A percentile compares a stretch with the other conserved stretches of the same genome.
Conservation (phyloP, 1,284 basidiomycete genomes). For the Ustilago curta region DNA sequence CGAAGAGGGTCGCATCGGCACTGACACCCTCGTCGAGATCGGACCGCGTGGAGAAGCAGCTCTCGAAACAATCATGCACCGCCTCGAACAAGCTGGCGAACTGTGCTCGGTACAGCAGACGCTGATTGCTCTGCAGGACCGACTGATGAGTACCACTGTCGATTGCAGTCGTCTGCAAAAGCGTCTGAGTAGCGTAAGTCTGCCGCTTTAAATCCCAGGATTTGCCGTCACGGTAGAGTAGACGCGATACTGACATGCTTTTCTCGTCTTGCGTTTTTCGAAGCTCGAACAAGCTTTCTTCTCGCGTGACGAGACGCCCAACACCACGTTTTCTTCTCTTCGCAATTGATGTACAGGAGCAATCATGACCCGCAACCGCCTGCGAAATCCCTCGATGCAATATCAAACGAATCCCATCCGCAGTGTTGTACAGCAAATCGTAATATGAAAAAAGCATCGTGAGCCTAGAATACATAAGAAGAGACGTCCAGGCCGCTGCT, state of each 20-base stretch:
- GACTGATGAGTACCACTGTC: conserved; percentile 12
- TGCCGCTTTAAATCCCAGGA: too few relatives aligned
- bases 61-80: conserved; percentile 8
- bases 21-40: neutral
- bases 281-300: conserved; percentile 32
- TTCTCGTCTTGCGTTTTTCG: neutral
- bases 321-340: conserved; percentile 8
- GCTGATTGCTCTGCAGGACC: conserved; percentile 17
- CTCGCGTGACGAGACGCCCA: conserved; percentile 8
- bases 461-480: conserved; percentile 5
- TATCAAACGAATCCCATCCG: neutral
- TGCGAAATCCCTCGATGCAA: neutral
- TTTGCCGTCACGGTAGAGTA: neutral
- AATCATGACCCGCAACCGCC: too few relatives aligned
- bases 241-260: conserved; percentile 5
- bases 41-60: conserved; percentile 3
- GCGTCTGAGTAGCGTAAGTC: conserved; percentile 26
- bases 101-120: conserved; percentile 28
- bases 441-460: too few relatives aligned
- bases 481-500: neutral
- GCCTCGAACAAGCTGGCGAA: conserved; percentile 24
- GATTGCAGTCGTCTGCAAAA: conserved; percentile 11
- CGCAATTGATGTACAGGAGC: neutral
- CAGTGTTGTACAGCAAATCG: neutral
- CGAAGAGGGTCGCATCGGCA: neutral